A percentile compares a stretch with the other conserved stretches of the same genome.
Evolutionary conservation across 495 filamentous ascomycete genomes (phyloP).

Genomic region (Oleoguttula mirabilis): DNA sequence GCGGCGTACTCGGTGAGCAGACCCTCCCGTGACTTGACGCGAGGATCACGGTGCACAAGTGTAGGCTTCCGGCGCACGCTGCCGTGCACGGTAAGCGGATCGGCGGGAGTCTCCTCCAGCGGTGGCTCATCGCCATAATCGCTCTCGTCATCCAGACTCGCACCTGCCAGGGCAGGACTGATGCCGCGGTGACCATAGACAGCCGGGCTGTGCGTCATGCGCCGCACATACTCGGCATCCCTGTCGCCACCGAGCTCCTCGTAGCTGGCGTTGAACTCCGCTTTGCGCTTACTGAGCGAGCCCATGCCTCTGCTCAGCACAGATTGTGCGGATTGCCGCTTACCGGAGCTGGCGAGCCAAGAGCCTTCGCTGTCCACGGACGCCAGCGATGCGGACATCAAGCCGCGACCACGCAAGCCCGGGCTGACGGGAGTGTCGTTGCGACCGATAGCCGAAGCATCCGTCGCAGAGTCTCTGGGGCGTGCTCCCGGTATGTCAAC

Average conservation of each 20-base stretch:
- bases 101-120: conserved; percentile 12
- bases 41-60: conserved; percentile 39
- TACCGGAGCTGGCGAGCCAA: conserved; percentile 61
- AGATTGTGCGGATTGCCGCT: conserved; percentile 37
- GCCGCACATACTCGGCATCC: conserved; percentile 53
- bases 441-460: conserved; percentile 2
- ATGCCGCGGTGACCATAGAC: conserved; percentile 16
- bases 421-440: conserved; percentile 27
- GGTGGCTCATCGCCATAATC: conserved; percentile 21
- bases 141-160: conserved; percentile 25
- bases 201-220: conserved; percentile 32
- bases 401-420: conserved; percentile 24
- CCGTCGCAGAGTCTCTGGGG: conserved; percentile 1
- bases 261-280: conserved; percentile 38
- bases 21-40: conserved; percentile 55
- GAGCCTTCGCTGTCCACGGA: conserved; percentile 86
- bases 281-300: conserved; percentile 30
- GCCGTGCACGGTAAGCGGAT: conserved; percentile 33
- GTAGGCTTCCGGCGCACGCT: conserved; percentile 46
- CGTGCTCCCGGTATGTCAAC: conserved; percentile 10
- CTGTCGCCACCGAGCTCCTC: conserved; percentile 49
- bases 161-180: conserved; percentile 26
- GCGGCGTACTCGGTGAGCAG: conserved; percentile 49
- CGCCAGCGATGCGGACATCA: conserved; percentile 61
- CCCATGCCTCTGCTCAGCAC: conserved; percentile 29